Conservation (phyloP, 305 asterid species). For the Petunia hybrid region DNA sequence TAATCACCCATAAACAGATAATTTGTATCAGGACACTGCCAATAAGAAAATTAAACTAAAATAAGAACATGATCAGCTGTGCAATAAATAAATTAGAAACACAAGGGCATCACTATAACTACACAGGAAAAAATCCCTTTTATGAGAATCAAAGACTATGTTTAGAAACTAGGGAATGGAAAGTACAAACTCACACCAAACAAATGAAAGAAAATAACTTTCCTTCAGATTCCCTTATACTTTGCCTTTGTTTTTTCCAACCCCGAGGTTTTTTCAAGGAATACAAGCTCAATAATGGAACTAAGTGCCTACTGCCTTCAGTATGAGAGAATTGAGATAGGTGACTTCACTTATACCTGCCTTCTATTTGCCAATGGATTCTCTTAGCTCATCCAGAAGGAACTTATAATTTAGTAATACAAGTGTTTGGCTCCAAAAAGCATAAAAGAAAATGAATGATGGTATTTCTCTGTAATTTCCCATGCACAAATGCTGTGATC, state of each 20-base stretch:
- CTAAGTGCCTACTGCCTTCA: not conserved
- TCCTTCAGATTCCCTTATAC: not conserved
- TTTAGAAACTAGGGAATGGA: conserved; percentile 8
- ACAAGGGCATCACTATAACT: not conserved
- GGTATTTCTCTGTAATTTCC: not conserved
- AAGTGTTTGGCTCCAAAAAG: not conserved
- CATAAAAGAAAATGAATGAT: not conserved
- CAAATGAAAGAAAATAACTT: not conserved
- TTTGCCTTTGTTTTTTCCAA: not conserved
- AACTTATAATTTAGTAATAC: not conserved
- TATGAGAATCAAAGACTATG: not conserved
- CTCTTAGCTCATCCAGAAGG: not conserved
- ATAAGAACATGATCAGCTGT: conserved; percentile 23
- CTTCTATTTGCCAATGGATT: not conserved
- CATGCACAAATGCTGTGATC: conserved; percentile 1
- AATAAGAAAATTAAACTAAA: conserved; percentile 43
- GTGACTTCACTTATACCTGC: not conserved
- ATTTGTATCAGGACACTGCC: conserved; percentile 86
- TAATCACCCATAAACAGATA: conserved; percentile 87
- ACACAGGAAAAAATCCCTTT: conserved; percentile 3
- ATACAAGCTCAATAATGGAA: not conserved
- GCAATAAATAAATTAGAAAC: conserved; percentile 7
- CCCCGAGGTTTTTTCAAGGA: not conserved
- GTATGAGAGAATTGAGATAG: not conserved
- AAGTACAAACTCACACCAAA: not conserved